A percentile compares a stretch with the other conserved stretches of the same genome.
phyloP scores from a whole-genome alignment of 1,284 basidiomycete genomes.

The Trametes polyzona region DNA sequence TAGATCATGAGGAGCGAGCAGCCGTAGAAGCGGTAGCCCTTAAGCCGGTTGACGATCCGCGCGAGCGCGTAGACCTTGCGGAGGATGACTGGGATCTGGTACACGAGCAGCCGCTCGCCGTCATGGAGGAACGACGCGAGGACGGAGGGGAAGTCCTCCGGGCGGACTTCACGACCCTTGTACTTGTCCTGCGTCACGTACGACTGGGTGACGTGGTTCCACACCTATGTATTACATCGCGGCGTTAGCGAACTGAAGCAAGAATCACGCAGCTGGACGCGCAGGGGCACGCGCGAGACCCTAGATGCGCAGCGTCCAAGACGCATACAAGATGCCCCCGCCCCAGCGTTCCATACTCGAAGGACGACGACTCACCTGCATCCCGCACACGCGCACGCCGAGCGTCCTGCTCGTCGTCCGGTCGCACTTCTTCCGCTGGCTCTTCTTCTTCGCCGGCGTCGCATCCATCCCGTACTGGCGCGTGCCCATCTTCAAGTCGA shows the following conservation, averaged over 20 bases:
- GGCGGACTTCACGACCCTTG: conserved; percentile 87
- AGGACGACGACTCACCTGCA: conserved; percentile 78
- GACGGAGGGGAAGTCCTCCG: conserved; percentile 84
- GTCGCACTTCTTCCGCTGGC: conserved; percentile 98
- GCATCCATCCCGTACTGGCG: conserved; percentile 98
- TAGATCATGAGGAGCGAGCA: conserved; percentile 97
- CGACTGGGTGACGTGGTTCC: conserved; percentile 81
- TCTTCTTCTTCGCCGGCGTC: conserved; percentile 91
- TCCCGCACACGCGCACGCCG: conserved; percentile 95
- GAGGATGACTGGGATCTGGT: conserved; percentile 92
- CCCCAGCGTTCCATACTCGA: too few species aligned
- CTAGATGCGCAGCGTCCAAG: background rate
- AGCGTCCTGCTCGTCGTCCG: conserved; percentile 90
- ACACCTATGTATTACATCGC: conserved; percentile 63
- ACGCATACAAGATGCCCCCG: background rate
- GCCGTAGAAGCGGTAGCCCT: conserved; percentile 97
- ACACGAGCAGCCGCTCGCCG: conserved; percentile 81
- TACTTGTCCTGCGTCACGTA: conserved; percentile 98
- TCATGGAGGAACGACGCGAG: conserved; percentile 87
- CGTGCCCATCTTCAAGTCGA: conserved; percentile 99
- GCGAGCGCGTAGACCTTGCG: conserved; percentile 95
- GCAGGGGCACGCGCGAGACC: conserved; percentile 2
- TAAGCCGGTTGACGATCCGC: conserved; percentile 84
- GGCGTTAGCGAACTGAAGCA: conserved; percentile 27
- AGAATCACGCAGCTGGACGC: too few species aligned